A percentile compares a stretch with the other conserved stretches of the same genome.
Conservation (phyloP, 2,329 filamentous ascomycete species). For the Xylariaceae sp. region DNA sequence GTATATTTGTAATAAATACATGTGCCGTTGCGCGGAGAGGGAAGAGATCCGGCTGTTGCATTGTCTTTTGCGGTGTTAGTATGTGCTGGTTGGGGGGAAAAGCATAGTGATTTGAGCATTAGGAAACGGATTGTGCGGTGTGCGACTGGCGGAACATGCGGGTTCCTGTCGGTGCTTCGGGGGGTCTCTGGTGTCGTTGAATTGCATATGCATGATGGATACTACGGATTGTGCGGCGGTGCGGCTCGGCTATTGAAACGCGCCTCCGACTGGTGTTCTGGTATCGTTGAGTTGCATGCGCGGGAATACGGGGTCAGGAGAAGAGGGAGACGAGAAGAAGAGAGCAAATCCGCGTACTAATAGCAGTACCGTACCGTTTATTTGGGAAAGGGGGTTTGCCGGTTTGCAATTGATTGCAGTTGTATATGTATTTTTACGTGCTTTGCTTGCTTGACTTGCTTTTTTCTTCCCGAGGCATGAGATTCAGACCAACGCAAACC, state of each 20-base stretch:
- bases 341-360: background rate
- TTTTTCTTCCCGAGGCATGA: background rate
- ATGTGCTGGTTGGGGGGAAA: slow-evolving; percentile 11
- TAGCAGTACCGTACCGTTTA: background rate
- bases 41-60: background rate
- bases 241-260: too few species aligned
- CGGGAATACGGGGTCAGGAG: background rate
- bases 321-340: background rate
- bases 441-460: background rate
- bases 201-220: background rate
- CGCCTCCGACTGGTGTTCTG: background rate
- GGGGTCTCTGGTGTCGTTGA: background rate
- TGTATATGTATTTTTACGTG: background rate
- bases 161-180: background rate
- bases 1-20: slow-evolving; percentile 1
- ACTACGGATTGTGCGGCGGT: too few species aligned
- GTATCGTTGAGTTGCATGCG: background rate
- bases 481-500: background rate
- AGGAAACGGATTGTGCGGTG: background rate
- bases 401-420: too few species aligned
- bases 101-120: slow-evolving; percentile 9
- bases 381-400: background rate
- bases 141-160: slow-evolving; percentile 1
- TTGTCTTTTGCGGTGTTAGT: slow-evolving; percentile 1
- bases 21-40: background rate